Evolutionary conservation across 495 filamentous ascomycete genomes (phyloP).

Genomic region (Penicillium lagena): DNA sequence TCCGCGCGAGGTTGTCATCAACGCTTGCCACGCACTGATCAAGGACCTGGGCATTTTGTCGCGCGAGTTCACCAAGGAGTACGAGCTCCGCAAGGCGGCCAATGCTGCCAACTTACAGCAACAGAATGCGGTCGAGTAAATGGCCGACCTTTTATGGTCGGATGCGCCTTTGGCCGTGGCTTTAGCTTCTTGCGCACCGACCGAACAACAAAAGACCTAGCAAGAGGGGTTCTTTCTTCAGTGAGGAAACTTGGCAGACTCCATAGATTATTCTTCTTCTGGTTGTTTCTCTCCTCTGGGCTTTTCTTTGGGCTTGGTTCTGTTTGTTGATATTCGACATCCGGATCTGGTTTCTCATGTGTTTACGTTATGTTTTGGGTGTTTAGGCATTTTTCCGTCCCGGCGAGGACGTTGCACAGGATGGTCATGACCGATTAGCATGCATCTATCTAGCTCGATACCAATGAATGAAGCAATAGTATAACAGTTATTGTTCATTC

Average conservation of each 20-base stretch:
- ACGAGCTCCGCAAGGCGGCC: slow-evolving; percentile 86
- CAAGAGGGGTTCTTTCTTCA: no score
- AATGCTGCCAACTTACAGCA: slow-evolving; percentile 44
- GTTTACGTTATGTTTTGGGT: slow-evolving; percentile 1
- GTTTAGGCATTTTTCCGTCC: slow-evolving; percentile 1
- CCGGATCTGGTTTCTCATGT: background rate
- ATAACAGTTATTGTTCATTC: background rate
- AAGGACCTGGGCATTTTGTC: slow-evolving; percentile 66
- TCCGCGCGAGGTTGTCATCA: slow-evolving; percentile 79
- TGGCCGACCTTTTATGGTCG: background rate
- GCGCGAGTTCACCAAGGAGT: slow-evolving; percentile 91
- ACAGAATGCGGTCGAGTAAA: slow-evolving; percentile 28
- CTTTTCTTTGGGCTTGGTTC: background rate
- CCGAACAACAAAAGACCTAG: no score
- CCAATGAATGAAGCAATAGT: background rate
- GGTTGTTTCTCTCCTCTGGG: no score
- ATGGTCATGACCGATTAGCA: background rate
- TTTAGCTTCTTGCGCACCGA: no score
- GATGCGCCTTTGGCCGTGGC: no score
- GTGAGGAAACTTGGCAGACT: no score
- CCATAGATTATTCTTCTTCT: no score
- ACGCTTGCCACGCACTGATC: slow-evolving; percentile 71
- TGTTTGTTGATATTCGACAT: background rate
- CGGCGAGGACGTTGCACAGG: slow-evolving; percentile 4
- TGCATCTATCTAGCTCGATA: slow-evolving; percentile 2